phyloP scores from a whole-genome alignment of 257 asterid genomes.

The Cinchona pubescens region DNA sequence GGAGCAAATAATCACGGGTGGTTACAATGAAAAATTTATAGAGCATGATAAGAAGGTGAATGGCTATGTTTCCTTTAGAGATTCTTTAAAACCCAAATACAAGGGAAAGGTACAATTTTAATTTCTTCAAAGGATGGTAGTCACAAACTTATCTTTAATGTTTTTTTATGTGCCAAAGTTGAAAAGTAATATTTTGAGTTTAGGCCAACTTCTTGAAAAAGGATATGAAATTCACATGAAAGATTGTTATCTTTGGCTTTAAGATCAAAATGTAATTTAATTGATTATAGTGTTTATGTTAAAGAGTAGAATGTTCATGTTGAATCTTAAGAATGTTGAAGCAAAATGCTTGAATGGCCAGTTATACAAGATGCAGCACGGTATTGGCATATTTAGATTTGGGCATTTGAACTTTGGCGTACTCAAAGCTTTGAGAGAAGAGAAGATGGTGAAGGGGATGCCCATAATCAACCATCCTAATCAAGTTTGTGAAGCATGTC shows the following conservation, averaged over 20 bases:
- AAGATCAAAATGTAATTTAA: background rate
- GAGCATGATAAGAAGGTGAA: background rate
- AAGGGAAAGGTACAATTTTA: conserved; percentile 4
- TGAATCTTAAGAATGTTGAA: background rate
- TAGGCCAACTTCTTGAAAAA: conserved; percentile 11
- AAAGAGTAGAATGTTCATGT: background rate
- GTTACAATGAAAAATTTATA: background rate
- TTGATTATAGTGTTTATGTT: background rate
- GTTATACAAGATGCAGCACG: background rate
- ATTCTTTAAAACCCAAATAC: background rate
- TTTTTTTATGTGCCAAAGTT: conserved; percentile 7
- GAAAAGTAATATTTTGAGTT: conserved; percentile 6
- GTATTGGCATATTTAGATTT: background rate
- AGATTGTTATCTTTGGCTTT: background rate
- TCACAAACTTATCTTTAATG: background rate
- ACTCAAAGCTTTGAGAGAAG: too few relatives aligned
- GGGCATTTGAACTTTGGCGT: conserved; percentile 6
- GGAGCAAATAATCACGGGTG: conserved; percentile 5
- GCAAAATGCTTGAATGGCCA: background rate
- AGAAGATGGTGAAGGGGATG: too few relatives aligned
- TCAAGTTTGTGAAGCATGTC: background rate
- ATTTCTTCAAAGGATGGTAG: conserved; percentile 9
- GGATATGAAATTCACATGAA: background rate
- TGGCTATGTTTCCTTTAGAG: background rate
- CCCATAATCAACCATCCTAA: background rate